Base-by-base conservation (phyloP, 176 grass and related monocot genomes). In the Saccharum spontaneum region DNA sequence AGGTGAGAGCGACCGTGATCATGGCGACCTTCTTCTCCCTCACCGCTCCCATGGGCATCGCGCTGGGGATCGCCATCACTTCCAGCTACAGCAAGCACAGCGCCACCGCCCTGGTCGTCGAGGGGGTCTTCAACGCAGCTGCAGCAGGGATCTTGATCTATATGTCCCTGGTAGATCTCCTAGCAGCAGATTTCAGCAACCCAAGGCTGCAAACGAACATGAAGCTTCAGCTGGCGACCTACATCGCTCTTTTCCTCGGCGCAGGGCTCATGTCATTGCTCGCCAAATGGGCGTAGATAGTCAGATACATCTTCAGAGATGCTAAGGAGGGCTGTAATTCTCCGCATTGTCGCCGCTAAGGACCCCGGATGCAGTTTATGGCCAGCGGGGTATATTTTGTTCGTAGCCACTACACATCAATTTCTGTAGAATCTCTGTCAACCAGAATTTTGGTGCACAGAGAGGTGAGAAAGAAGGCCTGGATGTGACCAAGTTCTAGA, bases 11-110 rank as follows among this genome's bases (percentile, higher is more conserved):
- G 7, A 94, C 92, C 4, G 43, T 93, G 80, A 72, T 97, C 79
- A 97, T 97, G 95, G 95, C 89, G 22, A 89, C 81, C 24, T 97
- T 94, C 87, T 97, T 97, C 95, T 97, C 95, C 5, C 75, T 97
- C 36, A 97, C 95, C 0, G 91, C 95, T 86, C 95, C 95, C 17
- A 30, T 90, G 0, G 92, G 95, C 71, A 94, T 97, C 23, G 75
- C 84, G 3, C 14, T 94, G 49, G 95, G 95, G 26, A 91, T 91
- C 5, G 92, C 75, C 3, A 87, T 97, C 75, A 84, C 92, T 45
- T 88, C 92, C 13, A 84, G 86, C 88, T 97, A 97, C 10, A 78
- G 91, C 77, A 85, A 88, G n/a, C 88, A 86, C 70, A 91, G 90
- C 62, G 78, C 86, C 2, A 90, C 82, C 1, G 90, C 95, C 5